Evolutionary conservation across 176 grass and related monocot species (phyloP).

Genomic region (Oryza meyeriana): DNA sequence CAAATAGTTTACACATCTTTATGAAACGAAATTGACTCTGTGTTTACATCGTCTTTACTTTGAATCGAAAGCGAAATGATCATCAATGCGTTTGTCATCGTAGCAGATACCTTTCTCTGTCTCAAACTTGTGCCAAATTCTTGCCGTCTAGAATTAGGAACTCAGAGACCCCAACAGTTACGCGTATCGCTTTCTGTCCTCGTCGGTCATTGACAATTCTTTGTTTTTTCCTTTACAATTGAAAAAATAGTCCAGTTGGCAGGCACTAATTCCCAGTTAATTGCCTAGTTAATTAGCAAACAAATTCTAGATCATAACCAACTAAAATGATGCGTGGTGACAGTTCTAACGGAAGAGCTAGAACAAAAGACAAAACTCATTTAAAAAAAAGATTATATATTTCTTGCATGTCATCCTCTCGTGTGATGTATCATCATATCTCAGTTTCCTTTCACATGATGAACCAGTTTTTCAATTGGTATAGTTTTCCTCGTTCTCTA

Average conservation of each 20-base stretch:
- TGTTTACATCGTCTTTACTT: neutral
- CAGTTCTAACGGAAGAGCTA: neutral
- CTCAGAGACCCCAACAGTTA: neutral
- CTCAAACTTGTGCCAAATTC: neutral
- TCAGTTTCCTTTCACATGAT: neutral
- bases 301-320: neutral
- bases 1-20: neutral
- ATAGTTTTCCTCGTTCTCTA: neutral
- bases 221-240: neutral
- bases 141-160: slow-evolving; percentile 25
- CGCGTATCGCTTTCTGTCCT: neutral
- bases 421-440: neutral
- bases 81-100: neutral
- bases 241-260: neutral
- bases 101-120: neutral
- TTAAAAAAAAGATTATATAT: neutral
- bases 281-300: neutral
- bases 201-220: neutral
- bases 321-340: neutral
- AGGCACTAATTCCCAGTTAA: neutral
- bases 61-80: neutral
- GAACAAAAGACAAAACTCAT: neutral
- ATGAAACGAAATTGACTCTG: neutral
- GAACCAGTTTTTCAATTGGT: neutral
- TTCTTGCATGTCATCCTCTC: neutral